phyloP scores from a whole-genome alignment of 1,284 basidiomycete genomes.

The Leccinum angustisporum region DNA sequence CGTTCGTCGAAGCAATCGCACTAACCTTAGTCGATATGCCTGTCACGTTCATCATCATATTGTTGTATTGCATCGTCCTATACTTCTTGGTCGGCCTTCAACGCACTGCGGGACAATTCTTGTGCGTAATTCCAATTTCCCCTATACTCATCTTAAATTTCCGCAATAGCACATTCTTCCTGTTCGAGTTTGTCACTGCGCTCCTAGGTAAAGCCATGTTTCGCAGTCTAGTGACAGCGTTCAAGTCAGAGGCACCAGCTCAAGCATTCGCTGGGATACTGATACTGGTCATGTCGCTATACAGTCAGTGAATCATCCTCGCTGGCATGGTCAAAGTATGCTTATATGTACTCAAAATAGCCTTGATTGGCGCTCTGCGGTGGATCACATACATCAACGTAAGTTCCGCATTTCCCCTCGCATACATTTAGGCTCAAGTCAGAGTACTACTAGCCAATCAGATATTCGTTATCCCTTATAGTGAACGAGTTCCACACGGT shows the following conservation, averaged over 20 bases:
- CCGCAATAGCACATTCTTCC: constrained; percentile 46
- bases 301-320: constrained; percentile 35
- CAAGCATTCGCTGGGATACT: constrained; percentile 61
- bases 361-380: constrained; percentile 58
- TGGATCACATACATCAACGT: constrained; percentile 69
- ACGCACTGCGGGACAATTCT: constrained; percentile 42
- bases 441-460: constrained; percentile 38
- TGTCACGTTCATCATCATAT: constrained; percentile 44
- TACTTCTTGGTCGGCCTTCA: constrained; percentile 59
- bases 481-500: constrained; percentile 58
- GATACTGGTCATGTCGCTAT: constrained; percentile 46
- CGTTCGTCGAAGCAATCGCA: constrained; percentile 55
- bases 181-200: constrained; percentile 51
- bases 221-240: constrained; percentile 55
- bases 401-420: constrained; percentile 24
- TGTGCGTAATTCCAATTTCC: constrained; percentile 34
- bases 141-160: constrained; percentile 7
- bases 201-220: constrained; percentile 66
- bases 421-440: not conserved
- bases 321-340: not conserved
- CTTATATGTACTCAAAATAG: constrained; percentile 12
- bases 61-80: constrained; percentile 49
- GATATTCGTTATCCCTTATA: constrained; percentile 51
- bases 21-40: constrained; percentile 63
- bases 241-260: constrained; percentile 53